A percentile compares a stretch with the other conserved stretches of the same genome.
These are phyloP conservation scores for Evernia prunastri DNA, from an alignment of 495 filamentous ascomycete genomes.

Conservation along the genomic window DNA sequence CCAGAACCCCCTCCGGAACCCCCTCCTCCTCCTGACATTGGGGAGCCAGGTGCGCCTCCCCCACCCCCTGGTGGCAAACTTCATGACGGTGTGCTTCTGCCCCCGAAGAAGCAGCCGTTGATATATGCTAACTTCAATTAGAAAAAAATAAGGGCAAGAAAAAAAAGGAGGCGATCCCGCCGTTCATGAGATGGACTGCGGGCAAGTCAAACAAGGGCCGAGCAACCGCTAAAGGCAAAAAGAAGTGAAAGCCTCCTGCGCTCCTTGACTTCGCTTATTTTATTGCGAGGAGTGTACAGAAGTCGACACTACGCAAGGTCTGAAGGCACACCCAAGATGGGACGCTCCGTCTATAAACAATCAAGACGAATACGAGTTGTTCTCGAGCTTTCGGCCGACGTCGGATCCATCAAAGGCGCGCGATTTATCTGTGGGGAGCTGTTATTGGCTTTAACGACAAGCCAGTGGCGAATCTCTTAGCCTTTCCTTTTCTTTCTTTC, in stretches of 20 bases:
- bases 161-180: conserved; percentile 6
- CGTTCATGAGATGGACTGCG: conserved; percentile 22
- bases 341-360: neutral
- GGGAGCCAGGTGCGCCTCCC: conserved; percentile 24
- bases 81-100: conserved; percentile 17
- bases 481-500: neutral
- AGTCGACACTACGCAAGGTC: neutral
- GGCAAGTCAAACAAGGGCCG: conserved; percentile 21
- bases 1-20: too few relatives aligned
- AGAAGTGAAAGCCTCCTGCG: conserved; percentile 14
- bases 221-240: conserved; percentile 16
- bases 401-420: neutral
- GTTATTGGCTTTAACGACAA: neutral
- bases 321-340: neutral
- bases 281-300: neutral
- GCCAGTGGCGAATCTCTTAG: neutral
- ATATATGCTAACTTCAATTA: conserved; percentile 6
- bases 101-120: neutral
- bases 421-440: neutral
- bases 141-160: conserved; percentile 23
- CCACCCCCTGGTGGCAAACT: conserved; percentile 23
- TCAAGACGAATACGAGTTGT: neutral
- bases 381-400: neutral
- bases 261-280: neutral
- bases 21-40: too few relatives aligned